These are phyloP conservation scores for Xylariaceae sp. DNA, from an alignment of 2,329 filamentous ascomycete species.

Conservation along the genomic window DNA sequence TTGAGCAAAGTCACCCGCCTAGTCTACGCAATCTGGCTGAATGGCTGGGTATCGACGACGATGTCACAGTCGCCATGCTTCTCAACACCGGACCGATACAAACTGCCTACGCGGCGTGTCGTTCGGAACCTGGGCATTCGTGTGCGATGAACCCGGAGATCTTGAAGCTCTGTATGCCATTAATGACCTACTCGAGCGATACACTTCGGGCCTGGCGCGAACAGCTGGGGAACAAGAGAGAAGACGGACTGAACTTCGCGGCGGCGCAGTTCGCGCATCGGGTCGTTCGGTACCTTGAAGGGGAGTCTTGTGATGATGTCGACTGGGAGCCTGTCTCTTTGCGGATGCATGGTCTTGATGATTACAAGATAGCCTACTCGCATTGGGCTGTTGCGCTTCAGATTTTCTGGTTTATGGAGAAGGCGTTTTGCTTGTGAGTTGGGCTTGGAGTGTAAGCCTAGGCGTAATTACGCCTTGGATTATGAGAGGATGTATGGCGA, in stretches of 20 bases:
- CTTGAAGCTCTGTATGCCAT: background rate
- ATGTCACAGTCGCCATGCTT: background rate
- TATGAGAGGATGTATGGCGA: too few relatives aligned
- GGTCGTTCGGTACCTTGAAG: constrained; percentile 7
- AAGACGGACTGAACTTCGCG: background rate
- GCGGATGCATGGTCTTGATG: background rate
- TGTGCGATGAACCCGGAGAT: background rate
- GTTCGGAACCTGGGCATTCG: background rate
- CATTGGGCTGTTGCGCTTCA: constrained; percentile 10
- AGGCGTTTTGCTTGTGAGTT: background rate
- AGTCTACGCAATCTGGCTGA: background rate
- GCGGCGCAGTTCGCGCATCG: constrained; percentile 12
- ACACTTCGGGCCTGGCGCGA: background rate
- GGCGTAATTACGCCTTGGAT: too few relatives aligned
- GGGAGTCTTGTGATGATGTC: background rate
- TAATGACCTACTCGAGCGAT: constrained; percentile 7
- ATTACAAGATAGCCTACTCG: background rate
- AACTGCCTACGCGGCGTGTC: background rate
- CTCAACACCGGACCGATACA: background rate
- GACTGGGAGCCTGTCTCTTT: constrained; percentile 2
- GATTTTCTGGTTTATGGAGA: constrained; percentile 14
- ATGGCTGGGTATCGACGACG: constrained; percentile 2
- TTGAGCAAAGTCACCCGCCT: background rate
- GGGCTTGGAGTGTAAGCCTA: too few relatives aligned
- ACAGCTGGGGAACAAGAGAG: too few relatives aligned